phyloP scores from a whole-genome alignment of 768 basidiomycete genomes.

The Lactarius quietus region DNA sequence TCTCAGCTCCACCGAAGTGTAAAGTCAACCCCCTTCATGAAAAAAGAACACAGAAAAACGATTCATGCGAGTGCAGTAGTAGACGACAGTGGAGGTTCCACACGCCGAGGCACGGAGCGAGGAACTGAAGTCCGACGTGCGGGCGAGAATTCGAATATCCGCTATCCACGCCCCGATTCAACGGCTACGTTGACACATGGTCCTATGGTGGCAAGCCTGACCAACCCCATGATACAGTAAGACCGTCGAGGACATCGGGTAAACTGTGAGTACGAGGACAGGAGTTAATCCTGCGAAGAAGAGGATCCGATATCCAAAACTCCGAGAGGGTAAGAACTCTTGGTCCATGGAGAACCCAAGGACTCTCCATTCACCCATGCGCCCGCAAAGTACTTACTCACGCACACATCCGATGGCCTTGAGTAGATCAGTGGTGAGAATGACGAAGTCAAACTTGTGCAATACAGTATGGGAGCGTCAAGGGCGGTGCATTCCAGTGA shows the following conservation, averaged over 20 bases:
- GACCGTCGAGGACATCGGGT: neutral
- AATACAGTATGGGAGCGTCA: no score
- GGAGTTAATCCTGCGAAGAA: neutral
- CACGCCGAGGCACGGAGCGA: neutral
- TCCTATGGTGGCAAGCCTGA: neutral
- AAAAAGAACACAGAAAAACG: neutral
- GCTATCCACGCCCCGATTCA: neutral
- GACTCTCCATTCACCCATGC: no score
- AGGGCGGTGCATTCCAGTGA: no score
- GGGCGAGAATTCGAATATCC: neutral
- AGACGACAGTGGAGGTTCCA: neutral
- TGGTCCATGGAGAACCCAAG: neutral
- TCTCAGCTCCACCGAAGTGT: neutral
- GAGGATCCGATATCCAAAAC: neutral
- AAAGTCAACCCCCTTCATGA: neutral
- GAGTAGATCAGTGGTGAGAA: no score
- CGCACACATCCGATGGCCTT: no score
- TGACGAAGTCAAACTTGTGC: no score
- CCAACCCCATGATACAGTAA: neutral
- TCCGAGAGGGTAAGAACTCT: neutral
- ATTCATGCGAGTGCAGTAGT: neutral
- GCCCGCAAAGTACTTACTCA: no score
- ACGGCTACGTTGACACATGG: neutral
- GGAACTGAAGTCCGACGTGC: neutral
- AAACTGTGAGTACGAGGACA: neutral